phyloP scores from a whole-genome alignment of 352 stramenopile genomes.

The Globisporangium iwayamae region DNA sequence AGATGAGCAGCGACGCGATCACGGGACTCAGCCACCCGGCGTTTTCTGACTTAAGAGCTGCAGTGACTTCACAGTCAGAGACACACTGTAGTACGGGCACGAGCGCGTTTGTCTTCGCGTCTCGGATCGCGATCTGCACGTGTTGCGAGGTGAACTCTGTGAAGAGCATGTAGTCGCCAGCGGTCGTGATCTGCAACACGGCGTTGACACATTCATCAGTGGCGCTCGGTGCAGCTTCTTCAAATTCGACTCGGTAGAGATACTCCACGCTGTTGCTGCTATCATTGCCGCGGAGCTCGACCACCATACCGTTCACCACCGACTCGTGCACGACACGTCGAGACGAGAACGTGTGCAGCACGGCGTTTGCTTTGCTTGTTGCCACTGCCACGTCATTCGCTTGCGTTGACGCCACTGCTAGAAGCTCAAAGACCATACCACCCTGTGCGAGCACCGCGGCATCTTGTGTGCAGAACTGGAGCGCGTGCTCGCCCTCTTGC shows the following conservation, averaged over 20 bases:
- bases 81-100: slow-evolving; percentile 9
- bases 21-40: slow-evolving; percentile 13
- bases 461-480: slow-evolving; percentile 8
- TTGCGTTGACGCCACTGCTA: slow-evolving; percentile 1
- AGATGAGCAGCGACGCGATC: slow-evolving; percentile 19
- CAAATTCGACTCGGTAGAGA: slow-evolving; percentile 15
- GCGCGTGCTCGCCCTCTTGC: neutral
- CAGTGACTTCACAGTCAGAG: neutral
- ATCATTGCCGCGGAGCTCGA: neutral
- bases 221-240: neutral
- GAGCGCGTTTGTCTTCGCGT: neutral
- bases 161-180: slow-evolving; percentile 9
- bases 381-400: neutral
- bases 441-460: neutral
- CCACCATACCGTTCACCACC: neutral
- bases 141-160: neutral
- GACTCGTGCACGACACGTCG: slow-evolving; percentile 6
- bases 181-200: neutral
- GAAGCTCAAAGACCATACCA: slow-evolving; percentile 15
- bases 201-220: slow-evolving; percentile 7
- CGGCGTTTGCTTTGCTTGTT: neutral
- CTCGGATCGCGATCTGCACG: neutral
- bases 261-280: neutral
- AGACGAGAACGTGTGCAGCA: slow-evolving; percentile 11
- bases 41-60: neutral